phyloP scores from a whole-genome alignment of 2,329 filamentous ascomycete species.

The Orbilia ellipsospora region DNA sequence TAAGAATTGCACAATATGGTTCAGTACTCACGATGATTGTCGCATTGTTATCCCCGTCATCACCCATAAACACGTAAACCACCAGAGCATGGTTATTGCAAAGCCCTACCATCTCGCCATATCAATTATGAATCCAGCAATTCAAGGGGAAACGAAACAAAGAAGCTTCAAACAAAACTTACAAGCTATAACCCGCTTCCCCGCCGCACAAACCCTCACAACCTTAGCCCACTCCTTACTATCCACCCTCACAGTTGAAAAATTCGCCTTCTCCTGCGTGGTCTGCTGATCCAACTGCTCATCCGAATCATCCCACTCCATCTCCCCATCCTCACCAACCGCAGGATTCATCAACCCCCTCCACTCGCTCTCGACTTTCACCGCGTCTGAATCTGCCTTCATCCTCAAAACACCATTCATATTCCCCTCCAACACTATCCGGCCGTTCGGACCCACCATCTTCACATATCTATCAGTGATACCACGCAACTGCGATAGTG shows the following conservation, averaged over 20 bases:
- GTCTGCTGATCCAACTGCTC: conserved; percentile 68
- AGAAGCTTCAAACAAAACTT: conserved; percentile 60
- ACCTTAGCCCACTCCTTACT: conserved; percentile 94
- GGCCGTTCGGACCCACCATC: conserved; percentile 76
- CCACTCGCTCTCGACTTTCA: conserved; percentile 89
- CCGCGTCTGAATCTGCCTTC: conserved; percentile 81
- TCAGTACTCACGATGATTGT: conserved; percentile 66
- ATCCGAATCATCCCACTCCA: conserved; percentile 71
- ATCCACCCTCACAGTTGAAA: conserved; percentile 91
- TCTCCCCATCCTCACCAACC: conserved; percentile 77
- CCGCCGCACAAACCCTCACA: conserved; percentile 88
- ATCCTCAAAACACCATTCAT: conserved; percentile 90
- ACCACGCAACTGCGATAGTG: conserved; percentile 86
- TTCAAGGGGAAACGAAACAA: background rate
- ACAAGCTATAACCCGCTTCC: conserved; percentile 93
- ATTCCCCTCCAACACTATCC: conserved; percentile 88
- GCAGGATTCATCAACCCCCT: conserved; percentile 85
- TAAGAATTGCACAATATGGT: background rate
- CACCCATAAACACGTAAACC: conserved; percentile 81
- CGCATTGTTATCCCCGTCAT: conserved; percentile 73
- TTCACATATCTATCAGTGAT: conserved; percentile 92
- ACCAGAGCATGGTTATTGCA: conserved; percentile 82
- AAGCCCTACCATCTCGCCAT: conserved; percentile 67
- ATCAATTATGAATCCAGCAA: background rate
- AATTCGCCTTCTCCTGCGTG: conserved; percentile 73